Percentiles rank a stretch among this genome's conserved stretches.
Evolutionary conservation across 176 grass and related monocot genomes (phyloP).

Genomic region (Luzula sylvatica): DNA sequence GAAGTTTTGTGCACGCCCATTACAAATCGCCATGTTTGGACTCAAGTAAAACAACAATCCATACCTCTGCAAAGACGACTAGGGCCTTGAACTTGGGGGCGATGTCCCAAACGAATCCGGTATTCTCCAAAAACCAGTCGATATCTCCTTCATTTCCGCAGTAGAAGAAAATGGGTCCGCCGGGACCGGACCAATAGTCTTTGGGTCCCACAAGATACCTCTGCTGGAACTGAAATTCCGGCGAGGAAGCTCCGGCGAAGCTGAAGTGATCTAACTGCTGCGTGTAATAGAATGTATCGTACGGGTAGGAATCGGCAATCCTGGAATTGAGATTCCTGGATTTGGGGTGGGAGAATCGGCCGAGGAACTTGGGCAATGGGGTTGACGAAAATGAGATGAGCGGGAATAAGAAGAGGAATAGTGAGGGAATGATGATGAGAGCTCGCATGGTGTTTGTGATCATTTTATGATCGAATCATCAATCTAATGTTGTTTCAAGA

Average conservation of each 20-base stretch:
- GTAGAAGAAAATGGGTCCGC: slow-evolving; percentile 93
- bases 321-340: neutral
- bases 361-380: slow-evolving; percentile 15
- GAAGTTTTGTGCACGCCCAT: neutral
- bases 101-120: slow-evolving; percentile 87
- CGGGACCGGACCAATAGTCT: slow-evolving; percentile 33
- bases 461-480: neutral
- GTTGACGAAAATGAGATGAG: neutral
- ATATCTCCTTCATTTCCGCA: slow-evolving; percentile 97
- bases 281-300: slow-evolving; percentile 73
- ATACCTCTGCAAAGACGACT: slow-evolving; percentile 90
- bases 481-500: neutral
- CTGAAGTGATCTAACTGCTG: slow-evolving; percentile 94
- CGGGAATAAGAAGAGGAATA: slow-evolving; percentile 2
- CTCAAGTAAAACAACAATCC: no score
- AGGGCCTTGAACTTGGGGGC: slow-evolving; percentile 78
- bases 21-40: neutral
- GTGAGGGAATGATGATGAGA: neutral
- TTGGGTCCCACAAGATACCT: slow-evolving; percentile 50
- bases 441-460: neutral
- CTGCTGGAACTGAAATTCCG: slow-evolving; percentile 50
- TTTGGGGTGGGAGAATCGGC: slow-evolving; percentile 18
- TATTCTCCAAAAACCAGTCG: slow-evolving; percentile 89
- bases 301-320: slow-evolving; percentile 19
- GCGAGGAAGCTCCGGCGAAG: slow-evolving; percentile 35